Percentiles rank a stretch among this genome's conserved stretches.
phyloP scores from a whole-genome alignment of 2,329 filamentous ascomycete genomes.

The Monosporascus sp. region DNA sequence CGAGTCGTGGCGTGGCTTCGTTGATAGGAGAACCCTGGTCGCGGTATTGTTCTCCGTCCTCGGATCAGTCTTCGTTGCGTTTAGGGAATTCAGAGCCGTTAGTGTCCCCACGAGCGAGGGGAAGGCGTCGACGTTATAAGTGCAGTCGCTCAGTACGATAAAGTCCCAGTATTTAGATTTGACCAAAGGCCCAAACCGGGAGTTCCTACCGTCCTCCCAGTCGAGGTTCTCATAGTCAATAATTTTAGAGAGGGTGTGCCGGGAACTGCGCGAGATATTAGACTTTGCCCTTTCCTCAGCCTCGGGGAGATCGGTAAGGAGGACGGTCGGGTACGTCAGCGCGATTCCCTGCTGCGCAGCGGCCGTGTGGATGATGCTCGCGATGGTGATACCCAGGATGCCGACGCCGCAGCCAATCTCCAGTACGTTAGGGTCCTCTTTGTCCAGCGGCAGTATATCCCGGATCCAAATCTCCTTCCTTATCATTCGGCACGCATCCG shows the following conservation, averaged over 20 bases:
- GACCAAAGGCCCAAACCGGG: slow-evolving; percentile 36
- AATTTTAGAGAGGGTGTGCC: background rate
- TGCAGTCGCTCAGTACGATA: slow-evolving; percentile 54
- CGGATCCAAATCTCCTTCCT: slow-evolving; percentile 3
- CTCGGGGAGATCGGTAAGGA: slow-evolving; percentile 51
- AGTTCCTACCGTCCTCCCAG: slow-evolving; percentile 47
- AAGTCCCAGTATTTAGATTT: slow-evolving; percentile 43
- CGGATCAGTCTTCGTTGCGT: slow-evolving; percentile 15
- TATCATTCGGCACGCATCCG: slow-evolving; percentile 13
- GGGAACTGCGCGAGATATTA: slow-evolving; percentile 36
- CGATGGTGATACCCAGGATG: slow-evolving; percentile 46
- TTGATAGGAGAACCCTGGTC: slow-evolving; percentile 47
- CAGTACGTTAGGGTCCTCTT: slow-evolving; percentile 35
- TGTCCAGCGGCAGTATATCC: slow-evolving; percentile 5
- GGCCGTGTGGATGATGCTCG: slow-evolving; percentile 25
- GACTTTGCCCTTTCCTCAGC: slow-evolving; percentile 42
- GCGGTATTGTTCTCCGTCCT: slow-evolving; percentile 2
- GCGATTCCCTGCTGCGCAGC: slow-evolving; percentile 9
- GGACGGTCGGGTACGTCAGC: slow-evolving; percentile 23
- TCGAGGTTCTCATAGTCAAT: slow-evolving; percentile 47
- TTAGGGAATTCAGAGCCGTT: slow-evolving; percentile 39
- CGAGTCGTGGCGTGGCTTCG: slow-evolving; percentile 50
- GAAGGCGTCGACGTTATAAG: slow-evolving; percentile 54
- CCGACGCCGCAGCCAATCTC: slow-evolving; percentile 55
- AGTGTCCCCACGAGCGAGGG: slow-evolving; percentile 49